Evolutionary conservation across 2,329 filamentous ascomycete genomes (phyloP), one percentile per base, ranked within the genome.

Genomic region (Ploettnerulaceae sp.): DNA sequence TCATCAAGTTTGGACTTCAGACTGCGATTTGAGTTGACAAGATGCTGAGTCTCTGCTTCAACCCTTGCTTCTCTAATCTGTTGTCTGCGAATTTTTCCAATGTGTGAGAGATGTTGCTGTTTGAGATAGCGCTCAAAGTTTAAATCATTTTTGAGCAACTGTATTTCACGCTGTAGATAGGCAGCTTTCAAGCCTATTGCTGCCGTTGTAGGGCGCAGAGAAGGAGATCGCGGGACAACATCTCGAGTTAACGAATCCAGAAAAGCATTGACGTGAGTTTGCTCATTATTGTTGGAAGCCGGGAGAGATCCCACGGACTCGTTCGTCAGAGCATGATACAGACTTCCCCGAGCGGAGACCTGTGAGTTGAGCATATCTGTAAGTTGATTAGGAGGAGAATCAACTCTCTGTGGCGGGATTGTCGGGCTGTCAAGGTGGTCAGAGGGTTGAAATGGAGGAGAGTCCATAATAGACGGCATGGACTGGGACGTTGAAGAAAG

Each of bases 91-190:
- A 93, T 68, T 59, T 88, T 84, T 1, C 86, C 86, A 61, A 93
- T 90, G 49, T 91, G 86, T 2, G 82, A 78, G 55, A 90, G 78
- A 63, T 91, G 87, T 59, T 93, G 87, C 54, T 89, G 80, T 62
- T 90, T 91, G 58, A 91, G 75, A 64, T 89, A 91, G 20, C 85
- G 76, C 64, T 93, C 88, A 59, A 91, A 93, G 54, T 85, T 86
- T 33, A 93, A 71, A 57, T 93, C 86, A 52, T 90, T 93, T 34
- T 84, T 81, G 8, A 93, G 66, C 2, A 90, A 69, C 43, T 89
- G 76, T n/a, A 89, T 77, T 57, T 89, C 83, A 32, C 84, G 77
- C 55, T 88, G 81, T 3, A 93, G 68, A 54, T 80, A 77, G 1
- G 75, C 68, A 21, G 74, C 59, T 61, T 49, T 66, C 58, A 38